These are phyloP conservation scores for Ogataea ramenticola DNA, from an alignment of 805 yeast genomes.

Conservation along the genomic window DNA sequence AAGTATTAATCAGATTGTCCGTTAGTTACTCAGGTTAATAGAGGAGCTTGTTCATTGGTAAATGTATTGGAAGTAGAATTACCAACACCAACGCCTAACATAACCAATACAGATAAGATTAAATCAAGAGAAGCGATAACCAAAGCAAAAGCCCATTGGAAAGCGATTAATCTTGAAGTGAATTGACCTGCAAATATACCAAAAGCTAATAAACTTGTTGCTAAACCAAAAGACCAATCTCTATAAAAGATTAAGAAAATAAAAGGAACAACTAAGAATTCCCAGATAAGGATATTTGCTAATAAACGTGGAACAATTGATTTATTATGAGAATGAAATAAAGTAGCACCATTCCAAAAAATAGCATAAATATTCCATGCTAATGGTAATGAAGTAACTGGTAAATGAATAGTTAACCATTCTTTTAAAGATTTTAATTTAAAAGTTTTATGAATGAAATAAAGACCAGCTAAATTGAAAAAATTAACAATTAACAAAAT, in stretches of 20 bases:
- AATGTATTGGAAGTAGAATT: slow-evolving; percentile 4
- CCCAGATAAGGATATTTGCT: slow-evolving; percentile 75
- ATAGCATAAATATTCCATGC: slow-evolving; percentile 68
- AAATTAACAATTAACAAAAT: slow-evolving; percentile 52
- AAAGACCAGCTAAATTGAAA: slow-evolving; percentile 47
- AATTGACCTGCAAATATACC: slow-evolving; percentile 70
- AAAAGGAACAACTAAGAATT: slow-evolving; percentile 59
- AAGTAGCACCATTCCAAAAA: slow-evolving; percentile 82
- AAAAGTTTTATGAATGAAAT: slow-evolving; percentile 55
- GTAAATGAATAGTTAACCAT: slow-evolving; percentile 56
- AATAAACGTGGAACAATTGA: slow-evolving; percentile 53
- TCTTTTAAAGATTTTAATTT: slow-evolving; percentile 41
- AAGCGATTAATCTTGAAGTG: slow-evolving; percentile 59
- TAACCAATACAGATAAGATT: slow-evolving; percentile 39
- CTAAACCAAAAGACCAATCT: slow-evolving; percentile 66
- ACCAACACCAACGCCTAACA: slow-evolving; percentile 28
- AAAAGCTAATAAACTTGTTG: slow-evolving; percentile 48
- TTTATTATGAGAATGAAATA: slow-evolving; percentile 53
- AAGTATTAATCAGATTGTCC: slow-evolving; percentile 17
- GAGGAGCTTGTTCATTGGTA: slow-evolving; percentile 26
- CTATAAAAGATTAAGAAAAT: slow-evolving; percentile 48
- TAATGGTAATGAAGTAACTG: slow-evolving; percentile 63
- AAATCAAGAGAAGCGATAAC: slow-evolving; percentile 53
- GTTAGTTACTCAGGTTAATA: slow-evolving; percentile 14
- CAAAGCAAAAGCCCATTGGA: slow-evolving; percentile 84